phyloP scores from a whole-genome alignment of 225 moss, liverwort and hornwort genomes.

The Pseudoscleropodium purum region DNA sequence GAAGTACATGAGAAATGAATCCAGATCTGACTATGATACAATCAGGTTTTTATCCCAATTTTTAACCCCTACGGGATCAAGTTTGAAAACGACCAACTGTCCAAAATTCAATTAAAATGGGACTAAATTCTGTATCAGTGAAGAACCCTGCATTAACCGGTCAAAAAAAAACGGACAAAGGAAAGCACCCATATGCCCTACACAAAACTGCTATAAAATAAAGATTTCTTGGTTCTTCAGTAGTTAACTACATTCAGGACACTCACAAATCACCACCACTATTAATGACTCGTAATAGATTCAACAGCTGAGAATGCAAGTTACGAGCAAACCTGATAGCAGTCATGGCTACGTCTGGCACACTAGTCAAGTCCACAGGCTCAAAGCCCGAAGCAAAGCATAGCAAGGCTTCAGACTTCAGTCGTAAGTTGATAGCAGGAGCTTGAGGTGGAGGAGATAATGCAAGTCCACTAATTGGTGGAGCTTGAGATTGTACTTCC shows the following conservation, averaged over 20 bases:
- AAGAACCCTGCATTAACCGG: not conserved
- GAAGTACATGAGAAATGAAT: not conserved
- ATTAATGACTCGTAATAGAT: not conserved
- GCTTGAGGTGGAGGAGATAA: constrained; percentile 29
- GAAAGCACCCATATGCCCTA: not conserved
- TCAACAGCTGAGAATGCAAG: not conserved
- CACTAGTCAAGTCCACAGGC: constrained; percentile 55
- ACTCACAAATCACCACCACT: not conserved
- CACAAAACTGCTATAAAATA: not conserved
- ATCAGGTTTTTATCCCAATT: not conserved
- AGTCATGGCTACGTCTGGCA: constrained; percentile 40
- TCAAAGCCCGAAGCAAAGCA: constrained; percentile 92
- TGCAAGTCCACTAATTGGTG: constrained; percentile 13
- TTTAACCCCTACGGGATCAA: not conserved
- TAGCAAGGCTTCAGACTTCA: constrained; percentile 79
- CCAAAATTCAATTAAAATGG: not conserved
- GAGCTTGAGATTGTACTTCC: constrained; percentile 24
- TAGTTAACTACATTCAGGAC: not conserved
- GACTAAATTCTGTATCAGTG: not conserved
- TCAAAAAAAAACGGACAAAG: not conserved
- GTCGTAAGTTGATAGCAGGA: constrained; percentile 37
- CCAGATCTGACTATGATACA: not conserved
- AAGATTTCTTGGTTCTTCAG: not conserved
- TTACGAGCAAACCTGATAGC: constrained; percentile 16
- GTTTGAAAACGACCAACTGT: not conserved